Base-by-base conservation (phyloP, 176 grass and related monocot genomes). In the Guadua angustifolia region DNA sequence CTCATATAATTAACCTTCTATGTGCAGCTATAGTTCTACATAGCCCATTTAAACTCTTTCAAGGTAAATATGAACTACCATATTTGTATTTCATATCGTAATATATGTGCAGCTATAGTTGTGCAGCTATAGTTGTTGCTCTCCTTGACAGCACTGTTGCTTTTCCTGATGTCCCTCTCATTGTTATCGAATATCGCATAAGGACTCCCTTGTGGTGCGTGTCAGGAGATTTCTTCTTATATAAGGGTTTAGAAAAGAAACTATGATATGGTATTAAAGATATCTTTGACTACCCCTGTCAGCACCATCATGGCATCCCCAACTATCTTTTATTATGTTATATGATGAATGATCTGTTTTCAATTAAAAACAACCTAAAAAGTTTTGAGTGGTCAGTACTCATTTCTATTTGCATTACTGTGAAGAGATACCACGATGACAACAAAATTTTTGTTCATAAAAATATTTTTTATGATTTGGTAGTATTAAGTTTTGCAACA, bases 181-280 rank as follows among this genome's bases (percentile, higher is more conserved):
- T n/a, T n/a, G n/a, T 16, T 26, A 5, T 81, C n/a, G n/a, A n/a
- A n/a, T 74, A 81, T 70, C 52, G 39, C 76, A 22, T 21, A 74
- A 18, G 42, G 61, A 89, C 80, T 61, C 22, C 35, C 70, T 76
- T 68, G 13, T 46, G 33, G 32, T 61, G 42, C 24, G 0, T 75
- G 13, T 46, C n/a, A 29, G 33, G 19, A 19, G 16, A 52, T 1
- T 49, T 72, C 7, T 32, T 1, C 40, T 79, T 40, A 71, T 61
- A 26, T 63, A 46, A 21, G 11, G 14, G 35, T 15, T 2, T 58
- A 63, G 3, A 4, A 24, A 17, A 57, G 3, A 39, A 7, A 79
- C 16, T 4, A n/a, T n/a, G 0, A 55, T 70, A 70, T 14, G 40
- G 40, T 50, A 17, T 19, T 69, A 0, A 69, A 25, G 17, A 49